phyloP scores from a whole-genome alignment of 306 rosid genomes.

The Potentilla sterilis region DNA sequence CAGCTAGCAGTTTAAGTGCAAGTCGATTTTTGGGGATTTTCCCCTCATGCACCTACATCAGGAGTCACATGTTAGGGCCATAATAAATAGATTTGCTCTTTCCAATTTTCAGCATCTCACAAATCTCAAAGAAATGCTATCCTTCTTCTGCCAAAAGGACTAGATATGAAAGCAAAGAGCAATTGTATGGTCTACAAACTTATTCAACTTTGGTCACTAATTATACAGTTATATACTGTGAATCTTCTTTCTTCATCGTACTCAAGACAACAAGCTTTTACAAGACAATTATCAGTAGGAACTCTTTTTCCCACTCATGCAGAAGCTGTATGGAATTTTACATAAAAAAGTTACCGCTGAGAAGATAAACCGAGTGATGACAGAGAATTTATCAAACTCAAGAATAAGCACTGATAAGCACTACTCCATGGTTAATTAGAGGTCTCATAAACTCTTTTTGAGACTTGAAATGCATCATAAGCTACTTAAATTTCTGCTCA shows the following conservation, averaged over 20 bases:
- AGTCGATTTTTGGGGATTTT: constrained; percentile 61
- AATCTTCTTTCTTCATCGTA: not conserved
- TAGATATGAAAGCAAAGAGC: not conserved
- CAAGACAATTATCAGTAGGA: not conserved
- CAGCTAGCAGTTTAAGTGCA: constrained; percentile 77
- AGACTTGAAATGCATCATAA: not conserved
- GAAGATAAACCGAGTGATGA: not conserved
- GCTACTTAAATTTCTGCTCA: not conserved
- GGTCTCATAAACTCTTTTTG: not conserved
- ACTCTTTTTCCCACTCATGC: not conserved
- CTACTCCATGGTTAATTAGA: not conserved
- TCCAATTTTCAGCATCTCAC: not conserved
- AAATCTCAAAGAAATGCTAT: not conserved
- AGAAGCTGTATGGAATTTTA: not conserved
- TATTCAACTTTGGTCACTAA: not conserved
- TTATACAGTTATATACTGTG: too few species aligned
- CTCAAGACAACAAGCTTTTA: not conserved
- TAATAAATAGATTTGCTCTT: not conserved
- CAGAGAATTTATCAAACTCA: not conserved
- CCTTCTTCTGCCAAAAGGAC: not conserved
- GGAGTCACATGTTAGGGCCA: constrained; percentile 4
- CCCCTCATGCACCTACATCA: constrained; percentile 74
- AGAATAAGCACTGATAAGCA: not conserved
- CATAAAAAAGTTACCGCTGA: not conserved
- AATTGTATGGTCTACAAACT: not conserved